These are phyloP conservation scores for Crithidia fasciculata DNA, from an alignment of 208 protist genomes.

Conservation along the genomic window DNA sequence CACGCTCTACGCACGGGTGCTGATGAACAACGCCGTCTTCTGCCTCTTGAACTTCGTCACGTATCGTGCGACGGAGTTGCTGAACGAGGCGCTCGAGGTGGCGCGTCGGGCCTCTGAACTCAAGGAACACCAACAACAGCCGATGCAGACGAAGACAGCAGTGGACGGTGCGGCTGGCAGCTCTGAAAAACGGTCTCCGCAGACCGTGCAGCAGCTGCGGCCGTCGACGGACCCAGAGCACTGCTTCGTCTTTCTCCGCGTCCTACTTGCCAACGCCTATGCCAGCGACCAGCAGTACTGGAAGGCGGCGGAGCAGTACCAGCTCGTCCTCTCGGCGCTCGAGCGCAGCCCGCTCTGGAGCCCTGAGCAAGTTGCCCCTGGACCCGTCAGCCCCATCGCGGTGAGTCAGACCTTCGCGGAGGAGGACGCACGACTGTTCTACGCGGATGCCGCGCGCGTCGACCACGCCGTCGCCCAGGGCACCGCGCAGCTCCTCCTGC, in stretches of 20 bases:
- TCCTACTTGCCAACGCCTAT: conserved; percentile 79
- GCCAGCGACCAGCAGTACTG: conserved; percentile 65
- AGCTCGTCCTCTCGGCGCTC: conserved; percentile 38
- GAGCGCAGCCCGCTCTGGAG: conserved; percentile 47
- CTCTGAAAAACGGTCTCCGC: neutral
- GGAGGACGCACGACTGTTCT: conserved; percentile 69
- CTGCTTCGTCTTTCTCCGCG: conserved; percentile 43
- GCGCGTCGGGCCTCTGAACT: conserved; percentile 22
- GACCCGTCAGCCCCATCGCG: conserved; percentile 32
- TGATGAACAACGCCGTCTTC: conserved; percentile 77
- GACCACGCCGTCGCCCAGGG: conserved; percentile 62
- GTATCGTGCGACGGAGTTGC: conserved; percentile 41
- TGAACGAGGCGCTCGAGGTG: conserved; percentile 52
- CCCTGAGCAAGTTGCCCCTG: conserved; percentile 58
- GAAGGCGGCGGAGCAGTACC: conserved; percentile 65
- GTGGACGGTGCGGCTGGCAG: neutral
- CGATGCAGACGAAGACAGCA: neutral
- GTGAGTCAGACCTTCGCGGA: conserved; percentile 49
- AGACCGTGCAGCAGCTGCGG: neutral
- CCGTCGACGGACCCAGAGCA: conserved; percentile 12
- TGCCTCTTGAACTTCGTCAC: conserved; percentile 67
- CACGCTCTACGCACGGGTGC: conserved; percentile 59
- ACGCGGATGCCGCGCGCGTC: conserved; percentile 38
- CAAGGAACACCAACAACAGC: neutral
- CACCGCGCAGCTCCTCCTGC: conserved; percentile 41